These are phyloP conservation scores for Quercus variabilis DNA, from an alignment of 306 rosid species.

Conservation along the genomic window DNA sequence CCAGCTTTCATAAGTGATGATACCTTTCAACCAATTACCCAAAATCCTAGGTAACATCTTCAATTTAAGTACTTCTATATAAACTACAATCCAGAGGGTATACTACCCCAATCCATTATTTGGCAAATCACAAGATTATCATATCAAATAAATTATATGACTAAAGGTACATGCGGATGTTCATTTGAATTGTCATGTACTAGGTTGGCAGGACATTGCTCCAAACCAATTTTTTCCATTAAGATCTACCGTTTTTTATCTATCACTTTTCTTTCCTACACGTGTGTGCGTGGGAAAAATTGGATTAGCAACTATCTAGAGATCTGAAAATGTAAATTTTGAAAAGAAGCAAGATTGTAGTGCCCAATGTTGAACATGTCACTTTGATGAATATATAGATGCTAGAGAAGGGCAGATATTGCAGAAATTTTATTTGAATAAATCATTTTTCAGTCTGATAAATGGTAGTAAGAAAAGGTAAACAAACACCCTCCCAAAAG, in stretches of 20 bases:
- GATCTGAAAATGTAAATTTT: neutral
- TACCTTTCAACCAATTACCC: neutral
- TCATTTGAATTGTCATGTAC: too few species aligned
- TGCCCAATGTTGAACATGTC: neutral
- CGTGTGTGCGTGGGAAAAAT: neutral
- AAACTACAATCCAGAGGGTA: neutral
- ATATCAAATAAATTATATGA: too few species aligned
- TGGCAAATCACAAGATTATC: too few species aligned
- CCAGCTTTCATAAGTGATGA: neutral
- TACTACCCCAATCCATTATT: neutral
- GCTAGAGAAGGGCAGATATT: neutral
- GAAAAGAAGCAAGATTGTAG: neutral
- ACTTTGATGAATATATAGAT: neutral
- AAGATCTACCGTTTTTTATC: neutral
- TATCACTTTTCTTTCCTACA: neutral
- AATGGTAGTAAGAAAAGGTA: neutral
- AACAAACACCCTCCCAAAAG: neutral
- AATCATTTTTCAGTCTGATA: neutral
- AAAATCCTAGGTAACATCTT: neutral
- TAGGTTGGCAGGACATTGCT: too few species aligned
- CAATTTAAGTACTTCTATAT: neutral
- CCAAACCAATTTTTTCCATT: too few species aligned
- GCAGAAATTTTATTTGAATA: neutral
- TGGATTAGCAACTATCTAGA: neutral
- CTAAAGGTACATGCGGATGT: too few species aligned